Percentiles rank a stretch among this genome's conserved stretches.
phyloP scores from a whole-genome alignment of 2,329 filamentous ascomycete species.

The Pseudonectria foliicola region DNA sequence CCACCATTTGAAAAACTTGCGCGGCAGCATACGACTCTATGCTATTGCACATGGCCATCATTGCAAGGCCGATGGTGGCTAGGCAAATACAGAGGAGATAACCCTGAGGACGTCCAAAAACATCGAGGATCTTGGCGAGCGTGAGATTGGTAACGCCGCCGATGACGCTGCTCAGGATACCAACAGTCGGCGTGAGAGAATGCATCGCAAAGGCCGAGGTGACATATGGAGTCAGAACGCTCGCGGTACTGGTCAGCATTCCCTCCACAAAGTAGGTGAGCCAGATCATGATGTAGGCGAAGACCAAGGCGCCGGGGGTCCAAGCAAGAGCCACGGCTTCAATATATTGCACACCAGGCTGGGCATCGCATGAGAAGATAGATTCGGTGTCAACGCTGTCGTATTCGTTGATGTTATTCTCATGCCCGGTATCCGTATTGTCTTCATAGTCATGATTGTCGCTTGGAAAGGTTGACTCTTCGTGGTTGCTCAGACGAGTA shows the following conservation, averaged over 20 bases:
- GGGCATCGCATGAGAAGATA: constrained; percentile 13
- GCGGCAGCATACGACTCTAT: constrained; percentile 44
- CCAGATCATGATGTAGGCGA: constrained; percentile 37
- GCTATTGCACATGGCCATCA: constrained; percentile 53
- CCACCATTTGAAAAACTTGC: constrained; percentile 59
- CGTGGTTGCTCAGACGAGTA: no score
- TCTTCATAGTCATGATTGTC: no score
- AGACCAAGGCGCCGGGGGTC: constrained; percentile 30
- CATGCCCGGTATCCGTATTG: no score
- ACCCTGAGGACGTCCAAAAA: constrained; percentile 57
- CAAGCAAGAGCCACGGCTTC: constrained; percentile 34
- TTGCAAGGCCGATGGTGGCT: constrained; percentile 43
- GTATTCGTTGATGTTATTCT: no score
- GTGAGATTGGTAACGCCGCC: constrained; percentile 54
- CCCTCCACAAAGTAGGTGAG: constrained; percentile 42
- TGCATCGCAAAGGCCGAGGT: constrained; percentile 43
- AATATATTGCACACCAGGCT: constrained; percentile 32
- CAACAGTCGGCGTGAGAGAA: constrained; percentile 44
- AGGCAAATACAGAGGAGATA: constrained; percentile 46
- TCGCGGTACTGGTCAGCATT: constrained; percentile 31
- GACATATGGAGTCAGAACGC: constrained; percentile 36
- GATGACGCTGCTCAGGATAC: constrained; percentile 45
- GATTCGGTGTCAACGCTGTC: constrained; percentile 8
- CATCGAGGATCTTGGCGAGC: constrained; percentile 56
- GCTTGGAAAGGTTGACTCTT: no score